Conservation (phyloP, 306 rosid genomes). For the Ormosia semicastrata region DNA sequence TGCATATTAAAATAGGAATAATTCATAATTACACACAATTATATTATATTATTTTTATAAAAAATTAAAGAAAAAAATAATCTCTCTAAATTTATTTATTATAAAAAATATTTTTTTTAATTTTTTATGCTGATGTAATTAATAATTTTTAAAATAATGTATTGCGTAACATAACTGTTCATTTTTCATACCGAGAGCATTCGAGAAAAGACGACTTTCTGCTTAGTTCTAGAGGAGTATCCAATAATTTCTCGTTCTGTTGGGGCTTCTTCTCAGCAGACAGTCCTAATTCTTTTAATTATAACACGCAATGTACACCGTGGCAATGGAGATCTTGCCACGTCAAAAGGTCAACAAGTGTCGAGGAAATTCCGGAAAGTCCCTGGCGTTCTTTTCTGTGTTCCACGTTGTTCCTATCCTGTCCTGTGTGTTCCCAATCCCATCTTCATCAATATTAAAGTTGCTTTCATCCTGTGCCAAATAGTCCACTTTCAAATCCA, state of each 20-base stretch:
- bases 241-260: too few relatives aligned
- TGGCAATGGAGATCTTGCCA: slow-evolving; percentile 34
- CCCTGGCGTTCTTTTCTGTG: neutral
- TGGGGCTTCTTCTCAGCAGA: neutral
- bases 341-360: slow-evolving; percentile 40
- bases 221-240: neutral
- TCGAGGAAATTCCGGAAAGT: slow-evolving; percentile 39
- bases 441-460: neutral
- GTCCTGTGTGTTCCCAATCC: neutral
- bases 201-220: neutral
- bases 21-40: too few relatives aligned
- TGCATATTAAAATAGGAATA: neutral
- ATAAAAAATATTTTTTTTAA: too few relatives aligned
- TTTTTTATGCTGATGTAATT: too few relatives aligned
- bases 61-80: too few relatives aligned
- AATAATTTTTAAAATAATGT: too few relatives aligned
- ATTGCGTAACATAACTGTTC: too few relatives aligned
- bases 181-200: neutral
- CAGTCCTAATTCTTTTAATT: neutral
- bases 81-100: too few relatives aligned
- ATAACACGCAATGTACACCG: slow-evolving; percentile 16
- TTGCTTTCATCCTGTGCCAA: neutral
- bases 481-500: neutral
- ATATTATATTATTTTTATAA: too few relatives aligned
- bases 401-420: neutral